Conservation (phyloP, 176 grass and related monocot species). For the Lolium multiflorum region DNA sequence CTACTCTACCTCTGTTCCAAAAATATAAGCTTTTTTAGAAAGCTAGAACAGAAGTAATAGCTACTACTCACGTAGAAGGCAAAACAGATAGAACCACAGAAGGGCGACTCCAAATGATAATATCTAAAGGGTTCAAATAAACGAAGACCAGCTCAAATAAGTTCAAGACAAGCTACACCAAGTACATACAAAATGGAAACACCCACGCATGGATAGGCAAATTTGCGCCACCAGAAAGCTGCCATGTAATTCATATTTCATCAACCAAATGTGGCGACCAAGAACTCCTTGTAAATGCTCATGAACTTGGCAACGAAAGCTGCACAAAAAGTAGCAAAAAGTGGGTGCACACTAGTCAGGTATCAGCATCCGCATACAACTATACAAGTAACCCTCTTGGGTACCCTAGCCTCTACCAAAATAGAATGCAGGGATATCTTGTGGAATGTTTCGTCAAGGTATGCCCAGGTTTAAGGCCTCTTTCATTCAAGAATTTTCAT, state of each 20-base stretch:
- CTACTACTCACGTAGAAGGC: not conserved
- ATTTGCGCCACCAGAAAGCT: not conserved
- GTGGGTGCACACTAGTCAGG: not conserved
- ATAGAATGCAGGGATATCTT: not conserved
- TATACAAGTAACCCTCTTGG: not conserved
- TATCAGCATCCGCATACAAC: not conserved
- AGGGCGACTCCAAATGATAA: not conserved
- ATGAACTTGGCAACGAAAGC: slow-evolving; percentile 99
- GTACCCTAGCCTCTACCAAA: not conserved
- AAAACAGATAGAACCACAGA: not conserved
- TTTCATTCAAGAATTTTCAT: not conserved
- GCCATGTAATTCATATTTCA: not conserved
- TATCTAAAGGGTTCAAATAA: not conserved
- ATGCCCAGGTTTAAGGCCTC: not conserved
- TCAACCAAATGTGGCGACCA: slow-evolving; percentile 89
- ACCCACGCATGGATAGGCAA: not conserved
- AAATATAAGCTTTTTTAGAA: no score
- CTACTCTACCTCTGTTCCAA: no score
- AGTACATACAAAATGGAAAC: not conserved
- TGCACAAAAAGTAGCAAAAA: slow-evolving; percentile 38
- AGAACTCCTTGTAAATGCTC: slow-evolving; percentile 97
- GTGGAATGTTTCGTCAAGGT: not conserved
- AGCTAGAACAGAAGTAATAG: no score
- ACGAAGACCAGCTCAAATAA: not conserved
- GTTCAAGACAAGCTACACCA: slow-evolving; percentile 23